These are phyloP conservation scores for Ulmus americana DNA, from an alignment of 331 rosid genomes.

Conservation along the genomic window DNA sequence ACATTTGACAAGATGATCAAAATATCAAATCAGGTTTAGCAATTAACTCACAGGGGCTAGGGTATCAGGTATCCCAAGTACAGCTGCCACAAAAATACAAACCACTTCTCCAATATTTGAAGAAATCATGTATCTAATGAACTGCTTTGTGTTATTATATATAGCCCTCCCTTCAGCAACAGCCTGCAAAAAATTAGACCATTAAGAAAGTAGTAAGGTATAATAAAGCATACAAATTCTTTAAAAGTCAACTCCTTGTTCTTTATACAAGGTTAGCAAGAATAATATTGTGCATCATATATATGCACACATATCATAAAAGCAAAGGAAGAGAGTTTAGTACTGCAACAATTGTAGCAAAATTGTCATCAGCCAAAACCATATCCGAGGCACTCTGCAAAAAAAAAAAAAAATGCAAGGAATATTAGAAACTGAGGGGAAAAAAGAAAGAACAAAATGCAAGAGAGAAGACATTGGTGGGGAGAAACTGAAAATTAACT, in stretches of 20 bases:
- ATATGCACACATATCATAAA: neutral
- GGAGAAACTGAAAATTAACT: too few species aligned
- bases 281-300: neutral
- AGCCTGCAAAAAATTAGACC: conserved; percentile 50
- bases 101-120: conserved; percentile 99
- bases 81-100: conserved; percentile 97
- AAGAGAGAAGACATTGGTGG: neutral
- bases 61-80: conserved; percentile 97
- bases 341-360: conserved; percentile 96
- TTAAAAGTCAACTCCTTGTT: neutral
- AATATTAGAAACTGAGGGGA: neutral
- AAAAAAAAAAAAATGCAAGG: conserved; percentile 2
- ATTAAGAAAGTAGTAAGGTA: conserved; percentile 14
- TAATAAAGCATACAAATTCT: conserved; percentile 1
- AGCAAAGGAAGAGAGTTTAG: conserved; percentile 22
- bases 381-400: conserved; percentile 92
- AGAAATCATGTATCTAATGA: conserved; percentile 98
- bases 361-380: conserved; percentile 97
- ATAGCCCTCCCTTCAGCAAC: conserved; percentile 99
- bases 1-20: neutral
- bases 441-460: conserved; percentile 1
- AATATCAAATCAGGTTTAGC: neutral
- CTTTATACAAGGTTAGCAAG: neutral
- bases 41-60: conserved; percentile 84
- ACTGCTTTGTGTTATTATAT: conserved; percentile 90